phyloP scores from a whole-genome alignment of 148 eudicot genomes.

The Suaeda aralocaspica region DNA sequence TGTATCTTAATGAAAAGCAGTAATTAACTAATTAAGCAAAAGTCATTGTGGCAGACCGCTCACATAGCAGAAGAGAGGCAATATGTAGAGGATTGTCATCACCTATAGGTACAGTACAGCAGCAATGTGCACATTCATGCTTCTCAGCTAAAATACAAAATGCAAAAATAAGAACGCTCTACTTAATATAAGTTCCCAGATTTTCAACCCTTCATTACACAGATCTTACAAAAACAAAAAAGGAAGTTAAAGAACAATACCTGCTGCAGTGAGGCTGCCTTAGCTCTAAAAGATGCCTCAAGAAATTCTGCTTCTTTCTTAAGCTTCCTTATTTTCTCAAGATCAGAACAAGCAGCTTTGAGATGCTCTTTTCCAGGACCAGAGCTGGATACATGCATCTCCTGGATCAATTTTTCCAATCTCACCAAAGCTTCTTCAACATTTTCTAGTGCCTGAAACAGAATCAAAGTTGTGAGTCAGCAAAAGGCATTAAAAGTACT shows the following conservation, averaged over 20 bases:
- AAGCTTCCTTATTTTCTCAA: conserved; percentile 87
- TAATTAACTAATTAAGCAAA: neutral
- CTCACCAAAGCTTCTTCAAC: conserved; percentile 87
- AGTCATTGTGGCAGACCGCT: neutral
- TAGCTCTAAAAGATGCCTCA: conserved; percentile 96
- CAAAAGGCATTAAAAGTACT: neutral
- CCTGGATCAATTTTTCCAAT: conserved; percentile 87
- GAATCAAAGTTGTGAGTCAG: conserved; percentile 17
- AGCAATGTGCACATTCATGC: neutral
- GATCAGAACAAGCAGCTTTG: conserved; percentile 98
- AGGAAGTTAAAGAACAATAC: conserved; percentile 30
- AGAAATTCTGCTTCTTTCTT: conserved; percentile 99
- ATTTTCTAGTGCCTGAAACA: conserved; percentile 74
- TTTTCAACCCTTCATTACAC: too few relatives aligned
- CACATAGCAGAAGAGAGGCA: neutral
- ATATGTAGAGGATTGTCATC: neutral
- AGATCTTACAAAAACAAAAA: neutral
- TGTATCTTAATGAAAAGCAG: too few relatives aligned
- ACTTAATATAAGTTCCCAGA: neutral
- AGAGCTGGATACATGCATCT: conserved; percentile 86
- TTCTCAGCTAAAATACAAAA: neutral
- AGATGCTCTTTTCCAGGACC: conserved; percentile 88
- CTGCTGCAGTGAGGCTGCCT: conserved; percentile 89
- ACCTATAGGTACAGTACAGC: neutral
- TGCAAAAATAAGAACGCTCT: neutral